Evolutionary conservation across 768 basidiomycete species (phyloP), one percentile per base, ranked within the genome.

Genomic region (Amylocystis lapponica): DNA sequence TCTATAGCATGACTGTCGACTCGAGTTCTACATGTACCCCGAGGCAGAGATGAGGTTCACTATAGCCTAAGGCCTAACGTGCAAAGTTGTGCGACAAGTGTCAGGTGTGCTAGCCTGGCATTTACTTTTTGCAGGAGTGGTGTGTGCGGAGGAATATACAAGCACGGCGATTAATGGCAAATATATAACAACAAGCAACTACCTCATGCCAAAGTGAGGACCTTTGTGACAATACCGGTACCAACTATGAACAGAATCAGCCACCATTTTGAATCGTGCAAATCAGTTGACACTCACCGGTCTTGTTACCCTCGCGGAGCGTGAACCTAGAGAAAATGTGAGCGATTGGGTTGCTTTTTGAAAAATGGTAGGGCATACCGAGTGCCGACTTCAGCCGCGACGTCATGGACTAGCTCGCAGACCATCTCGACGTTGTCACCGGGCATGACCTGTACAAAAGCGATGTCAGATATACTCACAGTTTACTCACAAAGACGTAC

Each of bases 381-480:
- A 47, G 84, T 82, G 40, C 95, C 92, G 50, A 81, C 75, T 66
- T 97, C 95, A 32, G 87, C 76, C 19, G 92, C 92, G 49, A 96
- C 83, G 58, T 94, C 90, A 55, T 83, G 81, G 20, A 83, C 75
- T 27, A 97, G 76, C 21, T 77, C 70, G 60, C 88, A 90, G 42
- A 89, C 73, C 72, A 98, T 83, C 67, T 96, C 93, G 41, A 98
- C 83, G 57, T 95, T 95, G 70, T 98, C 95, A 48, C 95, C 95
- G 37, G 95, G 95, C 90, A 96, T 94, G 53, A 97, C 82, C 82
- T 87, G 54, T 34, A 47, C 12, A 16, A 30, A 3, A 6, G 39
- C 51, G n/a, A 55, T n/a, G 29, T 16, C 35, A 26, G 22, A 20
- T 33, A 10, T 36, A 41, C 41, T 36, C 48, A 22, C 23, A 36